These are phyloP conservation scores for Cardiospermum halicacabum DNA, from an alignment of 345 rosid genomes.

Conservation along the genomic window DNA sequence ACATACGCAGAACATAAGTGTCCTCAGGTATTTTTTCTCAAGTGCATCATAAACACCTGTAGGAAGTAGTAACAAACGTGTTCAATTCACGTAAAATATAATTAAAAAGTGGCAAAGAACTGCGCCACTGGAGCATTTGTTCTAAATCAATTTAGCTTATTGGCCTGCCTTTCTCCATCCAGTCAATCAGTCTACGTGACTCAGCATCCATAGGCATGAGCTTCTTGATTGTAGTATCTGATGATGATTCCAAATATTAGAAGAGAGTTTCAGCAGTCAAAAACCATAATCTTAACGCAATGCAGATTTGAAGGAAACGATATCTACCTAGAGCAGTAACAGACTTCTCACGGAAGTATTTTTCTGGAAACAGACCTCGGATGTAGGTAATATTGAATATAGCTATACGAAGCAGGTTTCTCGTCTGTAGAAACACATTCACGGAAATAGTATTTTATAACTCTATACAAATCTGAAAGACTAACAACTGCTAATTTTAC, in stretches of 20 bases:
- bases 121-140: not conserved
- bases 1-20: conserved; percentile 84
- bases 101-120: not conserved
- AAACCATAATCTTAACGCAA: not conserved
- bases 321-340: conserved; percentile 87
- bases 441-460: conserved; percentile 8
- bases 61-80: conserved; percentile 11
- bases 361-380: conserved; percentile 94
- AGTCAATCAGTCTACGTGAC: conserved; percentile 90
- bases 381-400: conserved; percentile 95
- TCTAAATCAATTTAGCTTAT: not conserved
- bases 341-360: conserved; percentile 87
- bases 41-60: conserved; percentile 91
- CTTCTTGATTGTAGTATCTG: conserved; percentile 97
- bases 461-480: not conserved
- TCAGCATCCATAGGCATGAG: conserved; percentile 94
- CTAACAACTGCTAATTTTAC: not conserved
- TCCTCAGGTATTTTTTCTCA: conserved; percentile 83
- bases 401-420: conserved; percentile 91
- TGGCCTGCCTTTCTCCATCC: conserved; percentile 96
- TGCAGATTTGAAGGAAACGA: not conserved
- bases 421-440: conserved; percentile 40
- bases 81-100: not conserved
- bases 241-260: conserved; percentile 5
- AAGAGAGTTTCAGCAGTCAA: not conserved